Evolutionary conservation across 2,329 filamentous ascomycete species (phyloP).

Genomic region (Paraphoma chrysanthemicola): DNA sequence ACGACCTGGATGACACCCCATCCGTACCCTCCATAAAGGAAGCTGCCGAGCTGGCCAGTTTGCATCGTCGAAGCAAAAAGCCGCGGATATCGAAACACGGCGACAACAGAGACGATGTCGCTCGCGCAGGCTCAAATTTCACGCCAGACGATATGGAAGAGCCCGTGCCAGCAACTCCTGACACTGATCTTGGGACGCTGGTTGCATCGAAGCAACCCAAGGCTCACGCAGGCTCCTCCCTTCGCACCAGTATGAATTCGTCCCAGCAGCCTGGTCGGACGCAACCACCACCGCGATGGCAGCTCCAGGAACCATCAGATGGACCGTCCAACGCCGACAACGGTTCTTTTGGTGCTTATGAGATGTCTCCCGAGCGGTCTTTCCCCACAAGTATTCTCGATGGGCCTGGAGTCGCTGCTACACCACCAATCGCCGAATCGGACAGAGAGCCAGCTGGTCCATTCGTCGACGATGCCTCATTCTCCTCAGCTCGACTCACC

Average conservation of each 20-base stretch:
- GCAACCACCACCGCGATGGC: conserved; percentile 26
- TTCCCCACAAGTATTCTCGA: conserved; percentile 39
- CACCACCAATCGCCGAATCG: conserved; percentile 76
- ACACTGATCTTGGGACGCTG: conserved; percentile 41
- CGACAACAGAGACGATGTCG: conserved; percentile 23
- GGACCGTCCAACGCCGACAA: conserved; percentile 28
- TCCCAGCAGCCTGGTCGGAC: conserved; percentile 23
- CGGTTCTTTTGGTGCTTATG: conserved; percentile 16
- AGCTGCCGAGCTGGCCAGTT: conserved; percentile 57
- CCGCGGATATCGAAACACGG: conserved; percentile 47
- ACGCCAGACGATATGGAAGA: conserved; percentile 45
- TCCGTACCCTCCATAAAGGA: conserved; percentile 63
- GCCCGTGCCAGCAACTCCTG: conserved; percentile 44
- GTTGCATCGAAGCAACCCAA: conserved; percentile 30
- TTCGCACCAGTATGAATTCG: conserved; percentile 23
- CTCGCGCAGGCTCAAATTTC: conserved; percentile 24
- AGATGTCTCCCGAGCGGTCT: conserved; percentile 23
- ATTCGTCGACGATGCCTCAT: conserved; percentile 40
- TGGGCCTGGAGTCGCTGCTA: conserved; percentile 67
- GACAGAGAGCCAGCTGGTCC: conserved; percentile 68
- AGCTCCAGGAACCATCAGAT: conserved; percentile 32
- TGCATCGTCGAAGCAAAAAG: conserved; percentile 59
- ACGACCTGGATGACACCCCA: conserved; percentile 44
- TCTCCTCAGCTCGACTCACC: conserved; percentile 47
- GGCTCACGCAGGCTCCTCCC: conserved; percentile 20